Evolutionary conservation across 805 yeast species (phyloP), one percentile per base, ranked within the genome.

Genomic region (Metschnikowia aberdeeniae): DNA sequence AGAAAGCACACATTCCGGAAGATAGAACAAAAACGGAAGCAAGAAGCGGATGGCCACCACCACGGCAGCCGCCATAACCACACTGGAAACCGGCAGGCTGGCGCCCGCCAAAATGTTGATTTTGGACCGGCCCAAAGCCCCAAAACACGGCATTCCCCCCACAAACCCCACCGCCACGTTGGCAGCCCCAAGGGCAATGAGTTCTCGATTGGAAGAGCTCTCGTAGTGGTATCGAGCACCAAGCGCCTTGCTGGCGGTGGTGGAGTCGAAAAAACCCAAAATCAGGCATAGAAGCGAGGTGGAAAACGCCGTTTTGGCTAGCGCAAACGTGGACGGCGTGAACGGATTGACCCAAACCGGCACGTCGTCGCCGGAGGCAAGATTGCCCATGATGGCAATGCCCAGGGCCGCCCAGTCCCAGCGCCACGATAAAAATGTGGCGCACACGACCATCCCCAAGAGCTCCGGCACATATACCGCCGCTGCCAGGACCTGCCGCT

Each of bases 81-180:
- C 53, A 11, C 67, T 62, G 26, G 67, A 66, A 53, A 73, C 57
- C n/a, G 77, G 77, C 12, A 68, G 51, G 13, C 55, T 56, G 14
- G 70, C 70, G 5, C 97, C 97, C 0, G 69, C 60, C 43, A 52
- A 40, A 14, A 51, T 51, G 40, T 51, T 49, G 22, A 53, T 52
- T 44, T 61, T 64, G n/a, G 70, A 65, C 34, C 70, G 54, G 10
- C 70, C 70, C 40, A 66, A 56, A 0, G 68, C 69, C 1, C 70
- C 70, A 50, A 65, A 66, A 6, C 67, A 59, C 8, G 70, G 70
- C 13, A 66, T 47, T 1, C 67, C 70, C 22, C 68, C 64, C 17
- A 63, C 52, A 26, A 64, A 48, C 13, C 65, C 49, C 24, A 61
- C 57, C 2, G 61, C 55, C 19, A 63, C 44, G 44, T 66, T 66